Evolutionary conservation across 192 early-diverging fungal species (phyloP), one percentile per base, ranked within the genome.

Genomic region (Lobosporangium transversale): DNA sequence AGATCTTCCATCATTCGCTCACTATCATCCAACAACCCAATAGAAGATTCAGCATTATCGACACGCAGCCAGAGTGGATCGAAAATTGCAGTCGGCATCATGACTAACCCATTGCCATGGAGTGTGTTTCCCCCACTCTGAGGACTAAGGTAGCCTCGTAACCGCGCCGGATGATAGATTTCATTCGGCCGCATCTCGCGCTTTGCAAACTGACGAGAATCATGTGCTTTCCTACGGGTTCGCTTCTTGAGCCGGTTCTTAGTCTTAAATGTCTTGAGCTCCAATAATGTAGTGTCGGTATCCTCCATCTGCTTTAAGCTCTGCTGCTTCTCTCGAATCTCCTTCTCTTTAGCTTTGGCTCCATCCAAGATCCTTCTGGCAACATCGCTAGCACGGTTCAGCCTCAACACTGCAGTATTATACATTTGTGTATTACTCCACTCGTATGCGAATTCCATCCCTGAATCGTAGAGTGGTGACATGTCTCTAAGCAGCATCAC

Each of bases 381-480:
- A 0, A 74, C 67, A 14, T 35, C 51, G 17, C 70, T 59, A 7
- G 58, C 33, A 30, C 44, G 49, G 17, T 53, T 31, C 24, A 80
- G 51, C 27, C 66, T 48, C 40, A 80, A 29, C 26, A 80, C 42
- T 0, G 79, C 79, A 4, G 70, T 80, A 33, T 71, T 80, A 33
- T 80, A 80, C 61, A 69, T 64, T 23, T 53, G 29, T 2, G 53
- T 69, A 26, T 65, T 60, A 33, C 70, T 80, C 79, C 79, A 80
- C 56, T 74, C 70, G 48, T 80, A 75, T 18, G 79, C 65, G 55
- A 80, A 80, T 40, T 80, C 70, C 23, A 60, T 51, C 14, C 66
- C 62, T 9, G 66, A 33, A 14, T 80, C 56, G 31, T 69, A 74
- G 47, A 80, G 52, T 2, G 70, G 79, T 11, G 70, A 53, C 61